phyloP scores from a whole-genome alignment of 2,329 filamentous ascomycete genomes.

The Hypomyces rosellus region DNA sequence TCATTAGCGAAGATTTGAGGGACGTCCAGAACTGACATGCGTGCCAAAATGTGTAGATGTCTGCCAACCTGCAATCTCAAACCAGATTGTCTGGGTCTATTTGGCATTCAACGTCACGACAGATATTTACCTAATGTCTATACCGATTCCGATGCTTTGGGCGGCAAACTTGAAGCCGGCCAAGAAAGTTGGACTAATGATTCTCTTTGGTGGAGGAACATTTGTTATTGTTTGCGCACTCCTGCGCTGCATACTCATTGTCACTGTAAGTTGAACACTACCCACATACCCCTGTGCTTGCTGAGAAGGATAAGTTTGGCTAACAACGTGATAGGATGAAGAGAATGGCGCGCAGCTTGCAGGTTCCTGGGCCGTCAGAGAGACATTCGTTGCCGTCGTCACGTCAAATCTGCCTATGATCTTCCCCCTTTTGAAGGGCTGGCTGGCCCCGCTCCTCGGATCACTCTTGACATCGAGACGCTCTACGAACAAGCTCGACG shows the following conservation, averaged over 20 bases:
- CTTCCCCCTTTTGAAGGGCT: slow-evolving; percentile 38
- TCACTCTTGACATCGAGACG: slow-evolving; percentile 19
- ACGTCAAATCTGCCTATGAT: slow-evolving; percentile 40
- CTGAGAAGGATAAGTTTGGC: neutral
- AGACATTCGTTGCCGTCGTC: slow-evolving; percentile 38
- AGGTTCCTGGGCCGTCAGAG: slow-evolving; percentile 37
- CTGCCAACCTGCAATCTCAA: slow-evolving; percentile 45
- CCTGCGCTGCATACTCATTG: slow-evolving; percentile 26
- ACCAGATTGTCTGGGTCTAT: slow-evolving; percentile 45
- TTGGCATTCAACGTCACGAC: slow-evolving; percentile 48
- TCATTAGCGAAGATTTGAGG: neutral
- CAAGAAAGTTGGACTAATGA: slow-evolving; percentile 33
- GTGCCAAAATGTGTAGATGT: slow-evolving; percentile 24
- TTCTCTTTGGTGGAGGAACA: slow-evolving; percentile 34
- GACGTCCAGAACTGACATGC: neutral
- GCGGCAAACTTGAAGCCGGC: slow-evolving; percentile 27
- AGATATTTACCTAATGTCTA: slow-evolving; percentile 52
- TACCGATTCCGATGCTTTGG: slow-evolving; percentile 48
- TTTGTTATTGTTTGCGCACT: slow-evolving; percentile 36
- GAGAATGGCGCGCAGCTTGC: slow-evolving; percentile 34
- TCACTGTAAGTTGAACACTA: slow-evolving; percentile 17
- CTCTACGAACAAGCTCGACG: slow-evolving; percentile 15
- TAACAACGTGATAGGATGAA: slow-evolving; percentile 26
- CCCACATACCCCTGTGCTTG: too few relatives aligned
- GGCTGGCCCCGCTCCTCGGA: slow-evolving; percentile 21